Conservation (phyloP, 2,329 filamentous ascomycete species). For the Neurospora sp. region DNA sequence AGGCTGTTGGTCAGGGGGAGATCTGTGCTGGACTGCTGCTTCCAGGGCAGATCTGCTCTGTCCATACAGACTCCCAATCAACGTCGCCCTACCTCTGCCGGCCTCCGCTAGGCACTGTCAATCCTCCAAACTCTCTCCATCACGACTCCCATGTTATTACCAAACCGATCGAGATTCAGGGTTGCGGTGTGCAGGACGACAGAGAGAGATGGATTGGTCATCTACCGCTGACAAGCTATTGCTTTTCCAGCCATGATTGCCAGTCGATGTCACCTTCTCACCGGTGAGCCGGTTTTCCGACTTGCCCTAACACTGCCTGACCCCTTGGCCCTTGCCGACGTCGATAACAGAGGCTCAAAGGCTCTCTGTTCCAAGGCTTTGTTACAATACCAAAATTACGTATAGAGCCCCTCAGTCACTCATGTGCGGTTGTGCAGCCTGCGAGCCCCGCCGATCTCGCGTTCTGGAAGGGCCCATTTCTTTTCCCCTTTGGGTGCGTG, state of each 20-base stretch:
- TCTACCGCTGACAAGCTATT: neutral
- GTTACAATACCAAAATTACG: neutral
- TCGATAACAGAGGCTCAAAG: neutral
- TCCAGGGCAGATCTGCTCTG: neutral
- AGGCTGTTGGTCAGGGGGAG: neutral
- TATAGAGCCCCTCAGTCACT: neutral
- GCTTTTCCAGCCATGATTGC: neutral
- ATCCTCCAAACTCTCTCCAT: neutral
- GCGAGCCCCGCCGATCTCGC: constrained; percentile 2
- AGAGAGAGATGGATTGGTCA: neutral
- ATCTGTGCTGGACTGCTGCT: neutral
- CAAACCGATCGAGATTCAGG: neutral
- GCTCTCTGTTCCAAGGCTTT: neutral
- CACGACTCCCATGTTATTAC: neutral
- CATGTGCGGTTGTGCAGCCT: neutral
- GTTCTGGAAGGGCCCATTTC: constrained; percentile 17
- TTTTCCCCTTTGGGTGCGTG: neutral
- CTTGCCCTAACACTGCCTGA: neutral
- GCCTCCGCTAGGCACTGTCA: neutral
- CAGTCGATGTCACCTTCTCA: neutral
- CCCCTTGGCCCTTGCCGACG: neutral
- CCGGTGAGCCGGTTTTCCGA: neutral
- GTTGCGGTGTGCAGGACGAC: neutral
- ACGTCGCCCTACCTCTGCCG: neutral
- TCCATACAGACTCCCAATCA: neutral